Evolutionary conservation across 2,329 filamentous ascomycete genomes (phyloP).

Genomic region (Proliferodiscus dingleyae): DNA sequence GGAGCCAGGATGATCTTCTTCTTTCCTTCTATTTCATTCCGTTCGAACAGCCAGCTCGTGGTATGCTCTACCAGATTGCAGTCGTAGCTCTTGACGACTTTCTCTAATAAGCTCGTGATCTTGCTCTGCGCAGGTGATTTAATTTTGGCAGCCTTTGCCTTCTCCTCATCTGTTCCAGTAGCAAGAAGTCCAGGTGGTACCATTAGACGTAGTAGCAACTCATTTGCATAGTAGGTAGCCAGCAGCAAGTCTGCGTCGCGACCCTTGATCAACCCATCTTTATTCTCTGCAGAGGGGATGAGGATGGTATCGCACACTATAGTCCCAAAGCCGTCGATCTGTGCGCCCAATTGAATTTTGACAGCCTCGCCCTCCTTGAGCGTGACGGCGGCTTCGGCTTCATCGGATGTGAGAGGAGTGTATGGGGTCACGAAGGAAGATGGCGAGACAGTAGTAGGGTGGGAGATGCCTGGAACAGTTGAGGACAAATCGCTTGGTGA

Average conservation of each 20-base stretch:
- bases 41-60: slow-evolving; percentile 92
- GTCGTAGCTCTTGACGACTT: slow-evolving; percentile 84
- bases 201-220: slow-evolving; percentile 87
- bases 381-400: slow-evolving; percentile 72
- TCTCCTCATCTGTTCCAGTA: slow-evolving; percentile 85
- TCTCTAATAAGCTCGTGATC: slow-evolving; percentile 85
- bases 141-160: slow-evolving; percentile 78
- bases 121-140: slow-evolving; percentile 81
- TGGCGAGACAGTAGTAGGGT: slow-evolving; percentile 93
- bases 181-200: slow-evolving; percentile 83
- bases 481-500: slow-evolving; percentile 31
- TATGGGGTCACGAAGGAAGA: slow-evolving; percentile 94
- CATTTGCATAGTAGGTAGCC: slow-evolving; percentile 92
- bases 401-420: slow-evolving; percentile 83
- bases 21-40: slow-evolving; percentile 94
- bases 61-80: slow-evolving; percentile 96
- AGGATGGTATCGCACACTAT: slow-evolving; percentile 94
- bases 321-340: slow-evolving; percentile 94
- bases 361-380: slow-evolving; percentile 82
- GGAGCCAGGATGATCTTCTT: slow-evolving; percentile 93
- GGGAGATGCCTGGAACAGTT: slow-evolving; percentile 65
- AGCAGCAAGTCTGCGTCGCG: slow-evolving; percentile 82
- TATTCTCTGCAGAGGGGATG: slow-evolving; percentile 57
- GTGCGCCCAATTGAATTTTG: slow-evolving; percentile 98
- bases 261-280: slow-evolving; percentile 63